Conservation (phyloP, 1,139 yeast species). For the Wickerhamomyces sp. region DNA sequence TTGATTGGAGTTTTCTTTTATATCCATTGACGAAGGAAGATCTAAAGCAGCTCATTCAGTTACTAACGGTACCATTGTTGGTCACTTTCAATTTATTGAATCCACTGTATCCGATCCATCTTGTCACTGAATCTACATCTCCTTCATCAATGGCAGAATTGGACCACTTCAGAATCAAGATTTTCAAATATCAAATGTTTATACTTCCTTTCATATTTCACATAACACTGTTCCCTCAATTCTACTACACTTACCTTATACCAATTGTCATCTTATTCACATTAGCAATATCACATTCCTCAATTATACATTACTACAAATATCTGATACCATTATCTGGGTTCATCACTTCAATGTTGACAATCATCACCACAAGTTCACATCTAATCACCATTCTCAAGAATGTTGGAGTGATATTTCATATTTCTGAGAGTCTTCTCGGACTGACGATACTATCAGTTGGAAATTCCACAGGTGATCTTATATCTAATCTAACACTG, state of each 20-base stretch:
- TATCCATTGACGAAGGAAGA: conserved; percentile 11
- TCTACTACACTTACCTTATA: neutral
- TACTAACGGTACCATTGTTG: conserved; percentile 7
- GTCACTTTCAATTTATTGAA: conserved; percentile 10
- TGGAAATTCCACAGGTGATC: conserved; percentile 89
- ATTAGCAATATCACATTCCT: neutral
- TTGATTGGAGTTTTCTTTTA: conserved; percentile 6
- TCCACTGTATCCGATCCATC: conserved; percentile 12
- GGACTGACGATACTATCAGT: conserved; percentile 86
- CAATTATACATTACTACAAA: neutral
- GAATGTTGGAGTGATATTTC: conserved; percentile 43
- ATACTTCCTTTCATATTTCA: conserved; percentile 8
- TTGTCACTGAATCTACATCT: neutral
- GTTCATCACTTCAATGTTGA: conserved; percentile 14
- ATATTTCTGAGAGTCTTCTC: conserved; percentile 71
- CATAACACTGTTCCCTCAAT: neutral
- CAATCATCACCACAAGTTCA: conserved; percentile 11
- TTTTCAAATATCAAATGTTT: conserved; percentile 9
- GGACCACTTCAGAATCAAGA: conserved; percentile 3
- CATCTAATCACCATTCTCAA: conserved; percentile 27
- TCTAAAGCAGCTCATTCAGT: conserved; percentile 1
- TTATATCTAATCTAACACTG: conserved; percentile 77
- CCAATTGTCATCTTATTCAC: neutral
- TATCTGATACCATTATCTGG: conserved; percentile 14
- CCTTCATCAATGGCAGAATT: neutral